phyloP scores from a whole-genome alignment of 352 stramenopile genomes.

The Plasmopara halstedii region DNA sequence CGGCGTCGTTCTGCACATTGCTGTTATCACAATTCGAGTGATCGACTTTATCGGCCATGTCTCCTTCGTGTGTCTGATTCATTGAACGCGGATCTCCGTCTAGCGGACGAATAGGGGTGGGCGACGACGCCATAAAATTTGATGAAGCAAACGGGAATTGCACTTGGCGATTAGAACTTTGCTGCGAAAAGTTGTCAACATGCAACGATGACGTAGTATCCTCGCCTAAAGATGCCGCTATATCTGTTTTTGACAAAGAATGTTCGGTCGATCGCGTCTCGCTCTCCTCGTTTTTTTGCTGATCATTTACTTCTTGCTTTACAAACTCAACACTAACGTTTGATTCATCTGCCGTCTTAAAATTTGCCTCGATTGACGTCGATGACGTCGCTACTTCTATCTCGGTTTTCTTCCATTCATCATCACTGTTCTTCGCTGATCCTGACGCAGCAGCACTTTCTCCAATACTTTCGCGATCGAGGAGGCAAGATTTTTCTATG shows the following conservation, averaged over 20 bases:
- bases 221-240: neutral
- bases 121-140: slow-evolving; percentile 55
- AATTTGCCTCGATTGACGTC: slow-evolving; percentile 1
- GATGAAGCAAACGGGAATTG: slow-evolving; percentile 56
- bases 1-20: slow-evolving; percentile 7
- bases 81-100: slow-evolving; percentile 50
- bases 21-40: slow-evolving; percentile 1
- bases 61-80: slow-evolving; percentile 15
- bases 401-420: neutral
- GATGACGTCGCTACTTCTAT: slow-evolving; percentile 1
- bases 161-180: slow-evolving; percentile 15
- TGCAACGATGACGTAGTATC: slow-evolving; percentile 1
- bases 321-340: neutral
- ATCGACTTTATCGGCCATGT: neutral
- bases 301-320: slow-evolving; percentile 1
- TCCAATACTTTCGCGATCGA: slow-evolving; percentile 1
- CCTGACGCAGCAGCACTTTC: neutral
- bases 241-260: neutral
- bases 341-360: slow-evolving; percentile 1
- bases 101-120: slow-evolving; percentile 69
- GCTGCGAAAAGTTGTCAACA: slow-evolving; percentile 12
- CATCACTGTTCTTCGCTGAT: neutral
- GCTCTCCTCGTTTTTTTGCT: neutral
- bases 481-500: neutral
- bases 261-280: slow-evolving; percentile 1